Conservation (phyloP, 192 early-diverging fungal species). For the Mortierella claussenii region DNA sequence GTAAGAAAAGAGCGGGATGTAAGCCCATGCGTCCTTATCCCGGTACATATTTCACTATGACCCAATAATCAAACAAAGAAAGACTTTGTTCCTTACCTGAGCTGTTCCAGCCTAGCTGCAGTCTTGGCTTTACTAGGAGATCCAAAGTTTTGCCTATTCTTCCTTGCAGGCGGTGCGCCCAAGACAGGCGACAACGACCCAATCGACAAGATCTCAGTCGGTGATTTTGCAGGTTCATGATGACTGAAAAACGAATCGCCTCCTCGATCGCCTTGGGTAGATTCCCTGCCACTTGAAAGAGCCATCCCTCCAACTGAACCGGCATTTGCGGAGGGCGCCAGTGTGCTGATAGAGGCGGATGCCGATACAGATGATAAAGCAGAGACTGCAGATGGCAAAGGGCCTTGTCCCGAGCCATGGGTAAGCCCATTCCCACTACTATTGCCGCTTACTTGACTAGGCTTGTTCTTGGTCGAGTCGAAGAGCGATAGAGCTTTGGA, state of each 20-base stretch:
- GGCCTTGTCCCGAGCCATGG: background rate
- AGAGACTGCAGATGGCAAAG: conserved; percentile 18
- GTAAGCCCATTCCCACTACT: no score
- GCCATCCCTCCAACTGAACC: background rate
- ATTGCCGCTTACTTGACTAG: background rate
- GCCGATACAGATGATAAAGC: conserved; percentile 26
- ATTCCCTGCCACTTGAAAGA: conserved; percentile 15
- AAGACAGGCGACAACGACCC: conserved; percentile 40
- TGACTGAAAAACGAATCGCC: background rate
- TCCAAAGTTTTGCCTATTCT: conserved; percentile 42
- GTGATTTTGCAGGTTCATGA: conserved; percentile 22
- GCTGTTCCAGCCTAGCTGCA: conserved; percentile 31
- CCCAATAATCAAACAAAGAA: background rate
- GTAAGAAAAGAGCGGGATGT: no score
- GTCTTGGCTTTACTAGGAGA: conserved; percentile 50
- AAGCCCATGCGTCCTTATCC: no score
- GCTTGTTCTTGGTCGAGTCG: conserved; percentile 28
- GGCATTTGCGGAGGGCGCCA: conserved; percentile 1
- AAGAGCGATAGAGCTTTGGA: conserved; percentile 43
- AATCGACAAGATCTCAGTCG: conserved; percentile 25
- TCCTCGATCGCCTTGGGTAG: background rate
- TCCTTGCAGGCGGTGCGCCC: conserved; percentile 28
- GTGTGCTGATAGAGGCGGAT: conserved; percentile 14
- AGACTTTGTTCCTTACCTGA: conserved; percentile 17
- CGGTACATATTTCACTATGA: no score